These are phyloP conservation scores for Pseudoturritis turrita DNA, from an alignment of 345 rosid genomes.

Conservation along the genomic window DNA sequence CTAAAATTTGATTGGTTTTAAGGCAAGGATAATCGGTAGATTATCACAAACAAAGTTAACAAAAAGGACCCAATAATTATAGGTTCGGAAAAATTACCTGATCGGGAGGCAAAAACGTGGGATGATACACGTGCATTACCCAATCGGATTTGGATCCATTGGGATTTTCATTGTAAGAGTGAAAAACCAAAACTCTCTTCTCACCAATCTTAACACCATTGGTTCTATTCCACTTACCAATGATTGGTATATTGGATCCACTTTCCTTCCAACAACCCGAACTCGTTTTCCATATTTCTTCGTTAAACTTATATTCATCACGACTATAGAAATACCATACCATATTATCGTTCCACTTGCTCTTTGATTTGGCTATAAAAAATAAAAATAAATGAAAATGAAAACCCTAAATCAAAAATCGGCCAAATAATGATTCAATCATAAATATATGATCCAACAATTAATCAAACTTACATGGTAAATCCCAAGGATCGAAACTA, in stretches of 20 bases:
- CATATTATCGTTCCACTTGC: no score
- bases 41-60: no score
- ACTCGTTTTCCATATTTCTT: background rate
- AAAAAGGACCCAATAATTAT: background rate
- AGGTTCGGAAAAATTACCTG: background rate
- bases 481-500: background rate
- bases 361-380: no score
- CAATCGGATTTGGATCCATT: background rate
- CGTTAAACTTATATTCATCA: no score
- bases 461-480: background rate
- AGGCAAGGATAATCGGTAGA: no score
- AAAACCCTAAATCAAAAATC: background rate
- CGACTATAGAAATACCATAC: no score
- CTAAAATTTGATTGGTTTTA: no score
- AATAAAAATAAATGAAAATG: no score
- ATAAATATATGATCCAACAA: background rate
- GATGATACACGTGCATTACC: background rate
- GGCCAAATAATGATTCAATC: background rate
- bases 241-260: background rate
- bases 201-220: slow-evolving; percentile 1
- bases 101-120: background rate
- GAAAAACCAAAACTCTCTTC: background rate
- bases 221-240: background rate
- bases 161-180: background rate
- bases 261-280: background rate